A percentile compares a stretch with the other conserved stretches of the same genome.
These are phyloP conservation scores for Paramecium octaurelia DNA, from an alignment of 73 alveolate genomes.

Conservation along the genomic window DNA sequence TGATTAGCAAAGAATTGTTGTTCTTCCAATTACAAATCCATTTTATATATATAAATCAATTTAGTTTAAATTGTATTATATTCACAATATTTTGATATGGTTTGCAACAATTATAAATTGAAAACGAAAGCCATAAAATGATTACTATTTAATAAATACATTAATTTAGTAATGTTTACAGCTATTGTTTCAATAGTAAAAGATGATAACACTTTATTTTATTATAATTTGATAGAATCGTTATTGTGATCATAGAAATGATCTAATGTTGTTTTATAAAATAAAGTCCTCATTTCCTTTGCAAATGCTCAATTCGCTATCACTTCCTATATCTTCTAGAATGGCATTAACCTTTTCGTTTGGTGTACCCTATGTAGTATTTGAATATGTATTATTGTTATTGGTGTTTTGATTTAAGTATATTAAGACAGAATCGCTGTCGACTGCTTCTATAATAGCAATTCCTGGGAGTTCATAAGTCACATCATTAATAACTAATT, in stretches of 20 bases:
- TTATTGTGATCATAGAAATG: neutral
- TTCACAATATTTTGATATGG: neutral
- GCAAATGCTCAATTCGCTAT: slow-evolving; percentile 9
- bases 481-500: neutral
- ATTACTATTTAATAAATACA: neutral
- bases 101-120: neutral
- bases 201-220: neutral
- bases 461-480: neutral
- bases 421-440: neutral
- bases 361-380: neutral
- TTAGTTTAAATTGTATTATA: neutral
- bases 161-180: neutral
- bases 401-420: neutral
- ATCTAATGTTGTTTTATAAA: neutral
- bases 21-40: neutral
- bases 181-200: neutral
- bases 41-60: neutral
- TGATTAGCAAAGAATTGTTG: neutral
- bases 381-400: neutral
- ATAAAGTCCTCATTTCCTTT: neutral
- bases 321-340: neutral
- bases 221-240: neutral
- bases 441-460: neutral
- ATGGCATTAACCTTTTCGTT: neutral
- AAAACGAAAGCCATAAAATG: neutral